Conservation (phyloP, 1,139 yeast genomes). For the Hyphopichia burtonii region DNA sequence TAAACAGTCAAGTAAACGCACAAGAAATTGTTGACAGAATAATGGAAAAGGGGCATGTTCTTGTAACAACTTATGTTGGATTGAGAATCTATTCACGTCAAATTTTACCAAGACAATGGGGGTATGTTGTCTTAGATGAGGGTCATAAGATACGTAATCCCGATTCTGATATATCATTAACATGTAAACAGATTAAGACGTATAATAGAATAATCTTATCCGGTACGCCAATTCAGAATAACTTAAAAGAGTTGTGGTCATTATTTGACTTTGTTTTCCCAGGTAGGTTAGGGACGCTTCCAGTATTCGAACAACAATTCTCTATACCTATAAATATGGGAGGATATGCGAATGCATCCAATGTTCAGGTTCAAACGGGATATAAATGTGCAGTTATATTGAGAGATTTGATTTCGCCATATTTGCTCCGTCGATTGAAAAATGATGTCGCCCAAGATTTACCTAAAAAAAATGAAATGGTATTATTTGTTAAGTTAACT, state of each 20-base stretch:
- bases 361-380: slow-evolving; percentile 94
- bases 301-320: slow-evolving; percentile 90
- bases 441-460: slow-evolving; percentile 95
- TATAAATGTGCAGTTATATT: slow-evolving; percentile 92
- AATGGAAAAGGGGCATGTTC: slow-evolving; percentile 67
- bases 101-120: slow-evolving; percentile 76
- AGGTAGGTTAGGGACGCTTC: slow-evolving; percentile 89
- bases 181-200: slow-evolving; percentile 81
- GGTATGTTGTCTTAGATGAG: slow-evolving; percentile 88
- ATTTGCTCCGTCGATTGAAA: slow-evolving; percentile 80
- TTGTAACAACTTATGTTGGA: slow-evolving; percentile 92
- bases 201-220: slow-evolving; percentile 82
- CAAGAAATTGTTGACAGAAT: slow-evolving; percentile 50
- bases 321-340: slow-evolving; percentile 92
- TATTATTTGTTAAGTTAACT: slow-evolving; percentile 84
- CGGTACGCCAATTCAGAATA: slow-evolving; percentile 96
- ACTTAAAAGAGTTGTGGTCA: slow-evolving; percentile 89
- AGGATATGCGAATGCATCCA: slow-evolving; percentile 97
- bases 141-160: slow-evolving; percentile 98
- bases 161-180: slow-evolving; percentile 80
- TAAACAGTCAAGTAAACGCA: slow-evolving; percentile 41
- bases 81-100: slow-evolving; percentile 71
- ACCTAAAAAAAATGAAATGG: slow-evolving; percentile 93
- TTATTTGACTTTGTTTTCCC: slow-evolving; percentile 94
- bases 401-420: slow-evolving; percentile 86